phyloP scores from a whole-genome alignment of 2,329 filamentous ascomycete species.

The Fusarium fracticaudum region DNA sequence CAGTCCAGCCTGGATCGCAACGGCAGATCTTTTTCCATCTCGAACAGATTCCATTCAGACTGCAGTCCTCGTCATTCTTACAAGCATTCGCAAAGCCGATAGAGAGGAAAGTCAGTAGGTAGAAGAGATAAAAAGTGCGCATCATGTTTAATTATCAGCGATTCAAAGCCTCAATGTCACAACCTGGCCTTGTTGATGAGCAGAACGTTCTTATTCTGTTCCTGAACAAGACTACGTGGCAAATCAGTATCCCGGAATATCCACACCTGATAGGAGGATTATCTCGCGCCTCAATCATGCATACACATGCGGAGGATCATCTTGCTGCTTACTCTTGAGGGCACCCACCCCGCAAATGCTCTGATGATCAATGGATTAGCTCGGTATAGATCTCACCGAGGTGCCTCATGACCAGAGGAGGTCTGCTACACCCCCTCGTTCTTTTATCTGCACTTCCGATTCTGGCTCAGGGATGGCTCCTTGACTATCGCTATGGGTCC shows the following conservation, averaged over 20 bases:
- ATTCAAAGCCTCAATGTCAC: no score
- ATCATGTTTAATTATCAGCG: background rate
- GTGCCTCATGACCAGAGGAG: background rate
- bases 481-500: no score
- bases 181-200: background rate
- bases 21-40: constrained; percentile 15
- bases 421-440: no score
- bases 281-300: background rate
- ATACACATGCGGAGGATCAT: background rate
- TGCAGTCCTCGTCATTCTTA: constrained; percentile 43
- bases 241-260: background rate
- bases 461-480: no score
- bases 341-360: background rate
- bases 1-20: constrained; percentile 56
- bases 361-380: background rate
- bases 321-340: background rate
- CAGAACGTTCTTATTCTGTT: background rate
- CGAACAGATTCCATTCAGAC: constrained; percentile 44
- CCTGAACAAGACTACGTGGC: no score
- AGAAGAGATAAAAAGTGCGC: background rate
- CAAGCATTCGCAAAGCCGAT: background rate
- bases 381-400: constrained; percentile 1
- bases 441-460: no score
- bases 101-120: background rate
- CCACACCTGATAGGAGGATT: background rate